Percentiles rank a stretch among this genome's conserved stretches.
phyloP scores from a whole-genome alignment of 345 rosid species.

The Corymbia maculata region DNA sequence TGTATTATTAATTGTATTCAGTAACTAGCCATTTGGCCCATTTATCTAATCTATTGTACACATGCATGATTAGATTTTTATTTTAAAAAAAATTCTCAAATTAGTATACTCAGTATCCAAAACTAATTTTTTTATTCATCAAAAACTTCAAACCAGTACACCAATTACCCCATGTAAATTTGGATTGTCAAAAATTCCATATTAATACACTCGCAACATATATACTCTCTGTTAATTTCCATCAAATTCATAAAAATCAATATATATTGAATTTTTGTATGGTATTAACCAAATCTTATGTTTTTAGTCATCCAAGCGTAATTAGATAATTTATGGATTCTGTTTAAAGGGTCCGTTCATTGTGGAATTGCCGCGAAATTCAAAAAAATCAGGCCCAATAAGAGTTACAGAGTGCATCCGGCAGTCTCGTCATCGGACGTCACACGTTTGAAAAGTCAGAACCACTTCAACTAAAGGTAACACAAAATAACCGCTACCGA shows the following conservation, averaged over 20 bases:
- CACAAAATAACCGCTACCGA: not conserved
- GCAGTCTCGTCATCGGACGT: not conserved
- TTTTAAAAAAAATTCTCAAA: no score
- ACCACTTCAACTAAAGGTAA: not conserved
- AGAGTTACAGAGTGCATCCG: not conserved
- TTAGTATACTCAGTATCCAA: rapidly evolving
- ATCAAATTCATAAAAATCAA: no score
- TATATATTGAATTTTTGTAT: no score
- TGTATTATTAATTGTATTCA: not conserved
- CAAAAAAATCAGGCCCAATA: not conserved
- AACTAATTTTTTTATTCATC: no score
- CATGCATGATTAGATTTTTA: not conserved
- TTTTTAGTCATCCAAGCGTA: not conserved
- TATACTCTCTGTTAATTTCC: no score
- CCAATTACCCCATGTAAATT: no score
- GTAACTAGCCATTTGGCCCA: not conserved
- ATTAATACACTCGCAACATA: not conserved
- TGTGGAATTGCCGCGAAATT: not conserved
- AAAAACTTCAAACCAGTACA: not conserved
- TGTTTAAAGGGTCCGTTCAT: not conserved
- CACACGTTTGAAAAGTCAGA: not conserved
- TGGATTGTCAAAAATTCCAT: no score
- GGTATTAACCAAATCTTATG: not conserved
- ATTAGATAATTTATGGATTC: not conserved
- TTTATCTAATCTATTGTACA: not conserved